Percentiles rank a stretch among this genome's conserved stretches.
These are phyloP conservation scores for Haplosporangium sp. DNA, from an alignment of 371 early-diverging fungal species.

Conservation along the genomic window DNA sequence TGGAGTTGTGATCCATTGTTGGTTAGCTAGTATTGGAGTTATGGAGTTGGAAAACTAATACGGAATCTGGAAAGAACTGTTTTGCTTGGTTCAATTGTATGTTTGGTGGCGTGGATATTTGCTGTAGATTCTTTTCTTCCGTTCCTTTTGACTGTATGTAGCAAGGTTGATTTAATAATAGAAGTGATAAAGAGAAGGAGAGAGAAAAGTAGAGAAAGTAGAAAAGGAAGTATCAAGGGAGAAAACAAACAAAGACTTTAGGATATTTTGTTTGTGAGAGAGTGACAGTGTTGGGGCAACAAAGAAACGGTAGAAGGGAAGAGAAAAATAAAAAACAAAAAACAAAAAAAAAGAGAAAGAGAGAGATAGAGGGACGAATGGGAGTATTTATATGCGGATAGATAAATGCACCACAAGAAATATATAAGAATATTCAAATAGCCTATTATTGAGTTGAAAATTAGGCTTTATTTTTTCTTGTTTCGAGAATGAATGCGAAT, in stretches of 20 bases:
- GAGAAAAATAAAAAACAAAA: conserved; percentile 3
- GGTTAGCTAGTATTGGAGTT: conserved; percentile 4
- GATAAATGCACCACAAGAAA: conserved; percentile 15
- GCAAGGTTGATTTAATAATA: no score
- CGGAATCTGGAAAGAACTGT: no score
- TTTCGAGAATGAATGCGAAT: conserved; percentile 11
- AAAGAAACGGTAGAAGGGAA: neutral
- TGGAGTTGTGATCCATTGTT: conserved; percentile 50
- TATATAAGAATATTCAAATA: conserved; percentile 12
- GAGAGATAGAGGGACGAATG: conserved; percentile 8
- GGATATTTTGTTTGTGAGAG: neutral
- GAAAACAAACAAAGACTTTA: no score
- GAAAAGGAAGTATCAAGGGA: no score
- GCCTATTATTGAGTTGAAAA: neutral
- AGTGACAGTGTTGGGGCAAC: conserved; percentile 8
- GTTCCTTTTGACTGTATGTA: no score
- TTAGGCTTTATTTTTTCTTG: conserved; percentile 10
- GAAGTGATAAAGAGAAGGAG: no score
- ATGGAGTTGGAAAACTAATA: neutral
- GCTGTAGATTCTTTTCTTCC: no score
- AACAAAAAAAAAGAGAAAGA: neutral
- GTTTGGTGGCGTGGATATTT: no score
- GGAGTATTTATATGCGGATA: conserved; percentile 12
- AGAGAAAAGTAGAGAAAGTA: no score
- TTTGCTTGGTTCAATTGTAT: no score